Evolutionary conservation across 148 eudicot genomes (phyloP), one percentile per base, ranked within the genome.

Genomic region (Cornus controversa): DNA sequence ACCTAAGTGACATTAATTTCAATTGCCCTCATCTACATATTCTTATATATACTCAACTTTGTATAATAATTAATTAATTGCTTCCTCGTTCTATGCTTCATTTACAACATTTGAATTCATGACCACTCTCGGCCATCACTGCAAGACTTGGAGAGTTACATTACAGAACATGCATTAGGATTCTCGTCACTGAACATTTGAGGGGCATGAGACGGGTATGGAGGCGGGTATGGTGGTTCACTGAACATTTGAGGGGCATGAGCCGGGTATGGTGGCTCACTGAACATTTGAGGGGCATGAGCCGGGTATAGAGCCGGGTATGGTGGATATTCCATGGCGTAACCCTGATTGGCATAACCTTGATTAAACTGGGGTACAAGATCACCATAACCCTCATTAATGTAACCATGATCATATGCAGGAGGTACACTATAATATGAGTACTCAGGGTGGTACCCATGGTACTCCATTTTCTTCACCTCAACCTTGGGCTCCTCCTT

Each of bases 141-240:
- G 2, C 2, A 36, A 36, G 37, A 40, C 45, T 6, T 40, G 45
- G 5, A 50, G 5, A 0, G 8, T 50, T 50, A 50, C 57, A 50
- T 50, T 0, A 50, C 18, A 11, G 57, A 81, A 45, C 83, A 81
- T 8, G 79, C 79, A 54, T 81, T 76, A 15, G 83, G 83, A 58
- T 80, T 80, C 47, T 80, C 83, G 18, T 80, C 83, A 26, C 83
- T 80, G 64, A 80, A 75, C 66, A 76, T 70, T 0, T 66, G 76
- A 36, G 76, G 73, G 3, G 84, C 63, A 4, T 50, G 57, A 40
- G 45, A 4, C 57, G 18, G 4, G 18, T 13, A 16, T 13, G 5
- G 57, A 50, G 57, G 18, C 20, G 18, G 57, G 20, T 13, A 16
- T 13, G 50, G 8, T 11, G 57, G 57, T n/a, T n/a, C n/a, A n/a